Conservation (phyloP, 495 filamentous ascomycete genomes). For the Penicillium bialowiezense region DNA sequence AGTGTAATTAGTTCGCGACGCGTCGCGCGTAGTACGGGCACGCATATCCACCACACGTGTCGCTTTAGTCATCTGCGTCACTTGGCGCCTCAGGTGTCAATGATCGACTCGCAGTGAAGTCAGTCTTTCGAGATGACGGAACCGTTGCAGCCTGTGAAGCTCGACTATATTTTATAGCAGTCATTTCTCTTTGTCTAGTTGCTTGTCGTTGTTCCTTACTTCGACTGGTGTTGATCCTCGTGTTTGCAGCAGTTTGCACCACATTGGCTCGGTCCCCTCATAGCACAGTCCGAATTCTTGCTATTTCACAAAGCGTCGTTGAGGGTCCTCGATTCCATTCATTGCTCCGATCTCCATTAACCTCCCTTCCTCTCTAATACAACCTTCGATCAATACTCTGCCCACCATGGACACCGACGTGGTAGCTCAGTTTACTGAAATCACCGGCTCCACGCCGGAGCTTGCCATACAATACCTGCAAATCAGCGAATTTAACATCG, state of each 20-base stretch:
- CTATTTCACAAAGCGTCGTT: constrained; percentile 15
- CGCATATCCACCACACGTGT: background rate
- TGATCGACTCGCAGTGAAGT: background rate
- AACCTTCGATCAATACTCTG: background rate
- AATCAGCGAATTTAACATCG: constrained; percentile 74
- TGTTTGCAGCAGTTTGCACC: constrained; percentile 43
- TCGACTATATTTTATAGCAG: no score
- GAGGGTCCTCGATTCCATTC: background rate
- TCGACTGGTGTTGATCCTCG: background rate
- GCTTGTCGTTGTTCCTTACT: no score
- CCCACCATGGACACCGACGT: constrained; percentile 63
- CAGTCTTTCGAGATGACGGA: background rate
- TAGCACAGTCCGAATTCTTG: constrained; percentile 3
- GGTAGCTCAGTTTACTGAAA: constrained; percentile 50
- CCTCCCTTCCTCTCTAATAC: constrained; percentile 39
- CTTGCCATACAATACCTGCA: constrained; percentile 76
- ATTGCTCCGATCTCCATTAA: constrained; percentile 38
- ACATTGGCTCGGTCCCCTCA: constrained; percentile 15
- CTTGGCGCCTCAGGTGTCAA: constrained; percentile 1
- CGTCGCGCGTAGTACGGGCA: constrained; percentile 9
- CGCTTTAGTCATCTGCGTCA: constrained; percentile 7
- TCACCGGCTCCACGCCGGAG: constrained; percentile 64
- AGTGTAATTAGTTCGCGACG: constrained; percentile 13
- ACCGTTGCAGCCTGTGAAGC: background rate
- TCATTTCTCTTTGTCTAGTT: background rate